A percentile compares a stretch with the other conserved stretches of the same genome.
Evolutionary conservation across 176 grass and related monocot species (phyloP).

Genomic region (bread wheat (Triticum aestivum)): DNA sequence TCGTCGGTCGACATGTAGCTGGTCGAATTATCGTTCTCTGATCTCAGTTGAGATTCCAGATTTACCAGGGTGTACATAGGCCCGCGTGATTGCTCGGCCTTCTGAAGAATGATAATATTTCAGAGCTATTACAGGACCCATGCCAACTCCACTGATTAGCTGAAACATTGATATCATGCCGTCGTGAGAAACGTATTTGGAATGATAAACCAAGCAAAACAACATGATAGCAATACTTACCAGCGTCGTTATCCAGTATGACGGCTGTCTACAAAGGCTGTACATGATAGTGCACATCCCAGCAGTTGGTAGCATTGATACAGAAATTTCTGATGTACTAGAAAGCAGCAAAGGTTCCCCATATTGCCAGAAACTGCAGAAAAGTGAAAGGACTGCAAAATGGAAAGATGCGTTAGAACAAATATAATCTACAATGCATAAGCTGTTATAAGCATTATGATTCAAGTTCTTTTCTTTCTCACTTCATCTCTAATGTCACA

Average conservation of each 20-base stretch:
- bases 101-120: conserved; percentile 2
- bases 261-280: conserved; percentile 63
- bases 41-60: too few species aligned
- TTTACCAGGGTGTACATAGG: too few species aligned
- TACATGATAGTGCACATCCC: conserved; percentile 93
- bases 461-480: neutral
- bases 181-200: neutral
- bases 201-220: neutral
- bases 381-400: conserved; percentile 72
- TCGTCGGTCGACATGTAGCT: too few species aligned
- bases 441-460: conserved; percentile 15
- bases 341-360: conserved; percentile 84
- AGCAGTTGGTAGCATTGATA: conserved; percentile 63
- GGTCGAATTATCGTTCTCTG: too few species aligned
- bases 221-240: conserved; percentile 45
- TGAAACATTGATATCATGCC: conserved; percentile 24
- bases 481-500: conserved; percentile 82
- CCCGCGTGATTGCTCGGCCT: too few species aligned
- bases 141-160: conserved; percentile 80
- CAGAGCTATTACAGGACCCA: conserved; percentile 75
- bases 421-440: neutral
- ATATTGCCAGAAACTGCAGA: conserved; percentile 76
- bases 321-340: conserved; percentile 67
- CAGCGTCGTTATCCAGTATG: conserved; percentile 85
- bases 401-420: conserved; percentile 14